phyloP scores from a whole-genome alignment of 2,329 filamentous ascomycete species.

The Paraphoma chrysanthemicola region DNA sequence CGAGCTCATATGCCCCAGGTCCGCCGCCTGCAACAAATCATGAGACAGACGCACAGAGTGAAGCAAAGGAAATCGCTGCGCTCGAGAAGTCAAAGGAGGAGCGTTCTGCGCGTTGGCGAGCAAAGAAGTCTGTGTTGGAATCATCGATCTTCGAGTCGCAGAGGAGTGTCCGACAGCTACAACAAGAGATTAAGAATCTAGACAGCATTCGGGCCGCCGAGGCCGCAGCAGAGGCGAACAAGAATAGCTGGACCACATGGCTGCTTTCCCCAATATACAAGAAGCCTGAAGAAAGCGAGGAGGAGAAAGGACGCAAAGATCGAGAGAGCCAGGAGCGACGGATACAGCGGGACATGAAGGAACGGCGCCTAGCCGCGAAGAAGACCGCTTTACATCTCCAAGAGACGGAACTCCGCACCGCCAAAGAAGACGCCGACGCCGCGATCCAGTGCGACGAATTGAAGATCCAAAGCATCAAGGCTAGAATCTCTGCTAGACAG shows the following conservation, averaged over 20 bases:
- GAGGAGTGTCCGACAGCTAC: constrained; percentile 24
- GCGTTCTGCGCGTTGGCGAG: constrained; percentile 35
- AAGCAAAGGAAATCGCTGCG: constrained; percentile 32
- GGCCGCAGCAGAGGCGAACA: constrained; percentile 33
- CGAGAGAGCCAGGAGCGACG: constrained; percentile 39
- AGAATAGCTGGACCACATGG: constrained; percentile 41
- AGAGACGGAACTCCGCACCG: constrained; percentile 12
- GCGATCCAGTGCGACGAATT: constrained; percentile 22
- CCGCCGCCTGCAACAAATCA: constrained; percentile 7
- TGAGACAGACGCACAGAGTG: constrained; percentile 17
- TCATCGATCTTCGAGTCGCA: constrained; percentile 20
- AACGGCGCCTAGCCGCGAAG: constrained; percentile 27
- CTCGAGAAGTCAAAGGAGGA: constrained; percentile 38
- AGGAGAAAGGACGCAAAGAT: constrained; percentile 42
- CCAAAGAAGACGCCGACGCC: constrained; percentile 18
- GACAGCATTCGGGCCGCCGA: constrained; percentile 34
- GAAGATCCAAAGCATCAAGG: constrained; percentile 6
- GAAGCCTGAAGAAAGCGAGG: constrained; percentile 35
- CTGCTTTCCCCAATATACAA: constrained; percentile 37
- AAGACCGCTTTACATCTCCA: constrained; percentile 22
- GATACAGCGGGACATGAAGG: constrained; percentile 44
- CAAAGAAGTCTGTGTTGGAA: constrained; percentile 17
- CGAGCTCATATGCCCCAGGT: constrained; percentile 1
- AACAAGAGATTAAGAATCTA: constrained; percentile 36
- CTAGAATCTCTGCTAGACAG: constrained; percentile 3